Percentiles rank a stretch among this genome's conserved stretches.
Conservation (phyloP, 202 grass and related monocot genomes). For the Elaeis oleifera region DNA sequence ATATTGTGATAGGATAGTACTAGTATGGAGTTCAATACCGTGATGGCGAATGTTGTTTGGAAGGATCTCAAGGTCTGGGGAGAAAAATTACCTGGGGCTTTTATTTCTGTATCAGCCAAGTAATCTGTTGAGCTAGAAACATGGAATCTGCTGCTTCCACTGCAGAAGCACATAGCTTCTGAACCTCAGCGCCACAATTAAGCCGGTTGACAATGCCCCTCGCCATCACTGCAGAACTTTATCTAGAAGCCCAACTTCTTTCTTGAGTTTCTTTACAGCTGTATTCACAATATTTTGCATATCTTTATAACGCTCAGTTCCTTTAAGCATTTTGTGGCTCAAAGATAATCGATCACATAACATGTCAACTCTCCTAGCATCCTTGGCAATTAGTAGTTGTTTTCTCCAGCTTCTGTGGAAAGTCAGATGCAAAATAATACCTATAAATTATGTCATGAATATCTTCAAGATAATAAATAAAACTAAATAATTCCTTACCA, state of each 20-base stretch:
- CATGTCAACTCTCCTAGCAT: constrained; percentile 75
- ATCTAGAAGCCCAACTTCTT: constrained; percentile 71
- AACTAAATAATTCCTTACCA: too few species aligned
- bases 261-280: constrained; percentile 56
- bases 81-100: constrained; percentile 1
- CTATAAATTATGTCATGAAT: not conserved
- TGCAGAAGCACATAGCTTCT: constrained; percentile 61
- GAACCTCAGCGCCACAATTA: constrained; percentile 63
- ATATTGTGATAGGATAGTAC: too few species aligned
- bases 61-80: too few species aligned
- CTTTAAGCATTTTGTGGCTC: constrained; percentile 70
- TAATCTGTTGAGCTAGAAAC: constrained; percentile 30
- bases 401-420: constrained; percentile 58
- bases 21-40: too few species aligned
- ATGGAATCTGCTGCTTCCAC: constrained; percentile 56
- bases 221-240: constrained; percentile 55
- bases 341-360: constrained; percentile 66
- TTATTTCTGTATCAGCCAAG: constrained; percentile 21
- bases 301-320: constrained; percentile 56
- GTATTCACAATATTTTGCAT: constrained; percentile 40
- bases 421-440: constrained; percentile 1
- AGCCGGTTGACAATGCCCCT: constrained; percentile 70
- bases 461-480: too few species aligned
- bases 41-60: too few species aligned
- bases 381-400: constrained; percentile 59